phyloP scores from a whole-genome alignment of 2,329 filamentous ascomycete species.

The Phyllosticta citribraziliensis region DNA sequence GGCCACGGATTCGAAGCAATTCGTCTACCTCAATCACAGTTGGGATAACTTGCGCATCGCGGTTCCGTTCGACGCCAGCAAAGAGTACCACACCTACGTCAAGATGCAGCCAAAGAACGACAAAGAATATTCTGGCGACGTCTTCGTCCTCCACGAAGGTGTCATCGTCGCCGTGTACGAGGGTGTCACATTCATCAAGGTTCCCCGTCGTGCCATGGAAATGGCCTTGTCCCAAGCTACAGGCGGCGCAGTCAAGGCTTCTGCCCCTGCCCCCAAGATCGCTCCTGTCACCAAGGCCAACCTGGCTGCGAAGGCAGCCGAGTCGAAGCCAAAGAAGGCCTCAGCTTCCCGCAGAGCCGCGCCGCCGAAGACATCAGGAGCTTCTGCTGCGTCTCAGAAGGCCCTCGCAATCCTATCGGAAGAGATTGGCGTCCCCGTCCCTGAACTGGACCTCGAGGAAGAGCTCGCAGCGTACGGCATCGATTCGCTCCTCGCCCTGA shows the following conservation, averaged over 20 bases:
- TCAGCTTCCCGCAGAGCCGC: not conserved
- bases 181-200: slow-evolving; percentile 18
- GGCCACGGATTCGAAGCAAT: slow-evolving; percentile 13
- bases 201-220: slow-evolving; percentile 16
- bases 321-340: slow-evolving; percentile 4
- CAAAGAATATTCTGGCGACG: slow-evolving; percentile 30
- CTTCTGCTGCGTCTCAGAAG: not conserved
- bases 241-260: not conserved
- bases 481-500: slow-evolving; percentile 19
- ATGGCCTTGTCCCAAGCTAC: slow-evolving; percentile 18
- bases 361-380: not conserved
- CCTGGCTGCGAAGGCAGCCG: not conserved
- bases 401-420: slow-evolving; percentile 13
- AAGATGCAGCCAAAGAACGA: slow-evolving; percentile 17
- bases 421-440: slow-evolving; percentile 15
- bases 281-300: not conserved
- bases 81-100: slow-evolving; percentile 16
- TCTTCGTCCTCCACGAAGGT: slow-evolving; percentile 25
- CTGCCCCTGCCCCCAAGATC: not conserved
- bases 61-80: slow-evolving; percentile 11
- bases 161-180: slow-evolving; percentile 25
- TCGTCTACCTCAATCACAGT: slow-evolving; percentile 17
- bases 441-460: slow-evolving; percentile 16
- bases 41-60: slow-evolving; percentile 19
- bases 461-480: slow-evolving; percentile 19